These are phyloP conservation scores for Hamigera avellanea DNA, from an alignment of 495 filamentous ascomycete genomes.

Conservation along the genomic window DNA sequence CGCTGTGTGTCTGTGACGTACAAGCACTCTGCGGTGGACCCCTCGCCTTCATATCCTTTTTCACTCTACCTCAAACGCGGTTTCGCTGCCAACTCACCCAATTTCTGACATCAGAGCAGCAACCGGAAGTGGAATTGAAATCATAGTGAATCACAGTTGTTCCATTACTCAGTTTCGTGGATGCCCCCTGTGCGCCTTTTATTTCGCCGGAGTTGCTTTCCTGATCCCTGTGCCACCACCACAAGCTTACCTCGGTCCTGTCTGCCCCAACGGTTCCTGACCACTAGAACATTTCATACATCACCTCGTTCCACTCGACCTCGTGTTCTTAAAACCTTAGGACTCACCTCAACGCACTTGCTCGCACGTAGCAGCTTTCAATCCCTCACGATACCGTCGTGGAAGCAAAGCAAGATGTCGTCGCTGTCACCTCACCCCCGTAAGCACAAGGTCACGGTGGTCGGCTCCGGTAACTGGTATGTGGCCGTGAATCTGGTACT, in stretches of 20 bases:
- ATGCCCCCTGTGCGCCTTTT: slow-evolving; percentile 8
- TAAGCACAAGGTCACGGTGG: slow-evolving; percentile 89
- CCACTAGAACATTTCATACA: slow-evolving; percentile 3
- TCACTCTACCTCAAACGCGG: background rate
- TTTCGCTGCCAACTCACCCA: background rate
- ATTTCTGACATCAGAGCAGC: slow-evolving; percentile 8
- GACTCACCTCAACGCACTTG: slow-evolving; percentile 7
- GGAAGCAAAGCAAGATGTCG: slow-evolving; percentile 21
- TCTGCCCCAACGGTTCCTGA: slow-evolving; percentile 11
- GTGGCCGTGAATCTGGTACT: slow-evolving; percentile 7
- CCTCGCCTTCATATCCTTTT: background rate
- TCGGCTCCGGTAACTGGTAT: slow-evolving; percentile 96
- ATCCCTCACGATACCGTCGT: slow-evolving; percentile 1
- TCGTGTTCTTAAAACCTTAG: slow-evolving; percentile 1
- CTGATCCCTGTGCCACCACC: slow-evolving; percentile 6
- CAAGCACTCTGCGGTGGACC: too few relatives aligned
- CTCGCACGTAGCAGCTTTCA: slow-evolving; percentile 12
- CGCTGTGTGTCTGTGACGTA: too few relatives aligned
- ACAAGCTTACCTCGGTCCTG: slow-evolving; percentile 14
- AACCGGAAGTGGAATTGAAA: slow-evolving; percentile 5
- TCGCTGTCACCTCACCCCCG: slow-evolving; percentile 34
- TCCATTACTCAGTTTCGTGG: slow-evolving; percentile 3
- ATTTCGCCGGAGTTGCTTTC: slow-evolving; percentile 14
- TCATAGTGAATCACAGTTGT: slow-evolving; percentile 10
- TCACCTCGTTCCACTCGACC: slow-evolving; percentile 1